Percentiles rank a stretch among this genome's conserved stretches.
These are phyloP conservation scores for Podospora australis DNA, from an alignment of 495 filamentous ascomycete genomes.

Conservation along the genomic window DNA sequence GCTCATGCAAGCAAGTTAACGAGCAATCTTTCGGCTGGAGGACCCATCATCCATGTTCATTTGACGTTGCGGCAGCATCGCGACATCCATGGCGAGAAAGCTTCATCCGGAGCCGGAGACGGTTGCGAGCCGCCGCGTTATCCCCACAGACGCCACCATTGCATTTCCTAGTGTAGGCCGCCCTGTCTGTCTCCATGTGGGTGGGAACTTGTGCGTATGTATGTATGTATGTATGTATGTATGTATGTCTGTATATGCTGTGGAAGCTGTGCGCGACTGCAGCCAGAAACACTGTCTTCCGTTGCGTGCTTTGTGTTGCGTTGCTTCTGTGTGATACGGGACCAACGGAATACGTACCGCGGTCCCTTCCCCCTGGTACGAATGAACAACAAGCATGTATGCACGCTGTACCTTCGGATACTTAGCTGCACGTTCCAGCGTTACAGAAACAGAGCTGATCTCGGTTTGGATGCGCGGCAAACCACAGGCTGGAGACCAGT, in stretches of 20 bases:
- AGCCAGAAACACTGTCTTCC: constrained; percentile 2
- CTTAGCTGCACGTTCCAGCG: background rate
- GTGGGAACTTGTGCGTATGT: background rate
- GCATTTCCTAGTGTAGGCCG: background rate
- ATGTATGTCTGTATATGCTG: constrained; percentile 1
- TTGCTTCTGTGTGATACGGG: constrained; percentile 10
- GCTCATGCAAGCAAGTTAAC: constrained; percentile 26
- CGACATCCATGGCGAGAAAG: constrained; percentile 19
- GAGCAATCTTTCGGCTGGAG: constrained; percentile 23
- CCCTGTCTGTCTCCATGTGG: background rate
- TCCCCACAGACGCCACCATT: constrained; percentile 18
- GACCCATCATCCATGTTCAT: constrained; percentile 25
- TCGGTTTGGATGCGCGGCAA: background rate
- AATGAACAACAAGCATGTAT: no score
- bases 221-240: background rate
- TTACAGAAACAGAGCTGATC: constrained; percentile 4
- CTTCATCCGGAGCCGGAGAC: constrained; percentile 17
- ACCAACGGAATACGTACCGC: constrained; percentile 18
- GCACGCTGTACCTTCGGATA: no score
- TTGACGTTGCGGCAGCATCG: constrained; percentile 20
- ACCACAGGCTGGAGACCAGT: constrained; percentile 2
- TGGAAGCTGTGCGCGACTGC: background rate
- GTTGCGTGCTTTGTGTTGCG: background rate
- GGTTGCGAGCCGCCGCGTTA: constrained; percentile 7
- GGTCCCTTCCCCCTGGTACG: background rate